Base-by-base conservation (phyloP, 768 basidiomycete genomes). In the Coprinellus aureogranulatus region DNA sequence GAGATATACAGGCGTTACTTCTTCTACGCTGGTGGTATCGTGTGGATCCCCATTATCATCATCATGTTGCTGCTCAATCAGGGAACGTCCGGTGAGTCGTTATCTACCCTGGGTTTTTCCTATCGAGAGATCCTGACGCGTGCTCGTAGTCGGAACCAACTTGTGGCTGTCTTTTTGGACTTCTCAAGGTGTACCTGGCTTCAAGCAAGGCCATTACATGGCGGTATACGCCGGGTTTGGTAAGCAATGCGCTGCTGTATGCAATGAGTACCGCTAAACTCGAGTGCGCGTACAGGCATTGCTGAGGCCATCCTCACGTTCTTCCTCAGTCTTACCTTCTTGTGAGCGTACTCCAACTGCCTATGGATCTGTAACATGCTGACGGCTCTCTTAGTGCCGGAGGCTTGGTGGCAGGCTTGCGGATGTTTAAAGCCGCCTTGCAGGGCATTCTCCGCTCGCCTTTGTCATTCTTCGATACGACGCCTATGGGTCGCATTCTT, bases 81-180 rank as follows among this genome's bases (percentile, higher is more conserved):
- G 70, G 82, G 82, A 80, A 34, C 22, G 65, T 46, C 4, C 30
- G 14, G 18, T 16, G n/a, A 31, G 23, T 41, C 57, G 14, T n/a
- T 22, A n/a, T 20, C 34, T 46, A n/a, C 10, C 31, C 1, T 10
- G 20, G 23, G 34, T 6, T 54, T n/a, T 25, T 37, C 26, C 37
- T 44, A 31, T 47, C 14, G 48, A 16, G 8, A 31, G n/a, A n/a
- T n/a, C n/a, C n/a, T n/a, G n/a, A n/a, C n/a, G n/a, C n/a, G 12
- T 28, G 2, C 20, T 34, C 30, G 23, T 31, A 81, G 87, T 90
- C 27, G 82, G 77, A 0, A 86, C 81, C 59, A 86, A 81, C 31
- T 67, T 92, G 3, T 83, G 88, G 73, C 77, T 92, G 20, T 87
- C 88, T 0, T 89, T 85, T 61, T 92, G 89, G 89, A 84, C 85